Conservation (phyloP, 2,329 filamentous ascomycete species). For the Pseudogymnoascus sp. region DNA sequence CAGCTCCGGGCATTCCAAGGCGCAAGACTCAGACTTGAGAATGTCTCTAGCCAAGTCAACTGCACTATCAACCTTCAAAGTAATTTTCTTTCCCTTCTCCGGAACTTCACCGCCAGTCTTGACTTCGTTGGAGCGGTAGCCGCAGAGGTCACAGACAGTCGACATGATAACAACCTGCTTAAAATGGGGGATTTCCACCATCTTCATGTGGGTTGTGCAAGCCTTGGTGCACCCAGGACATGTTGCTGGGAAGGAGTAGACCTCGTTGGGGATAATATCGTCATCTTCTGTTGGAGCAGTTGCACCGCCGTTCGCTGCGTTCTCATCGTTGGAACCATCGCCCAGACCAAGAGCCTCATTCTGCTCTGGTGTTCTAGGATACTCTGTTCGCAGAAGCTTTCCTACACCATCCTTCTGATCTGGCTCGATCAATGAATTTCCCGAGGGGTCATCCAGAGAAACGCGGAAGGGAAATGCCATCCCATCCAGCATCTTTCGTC, state of each 20-base stretch:
- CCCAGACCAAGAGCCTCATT: constrained; percentile 78
- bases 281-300: constrained; percentile 43
- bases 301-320: constrained; percentile 36
- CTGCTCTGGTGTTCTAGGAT: constrained; percentile 72
- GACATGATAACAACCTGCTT: constrained; percentile 96
- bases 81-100: constrained; percentile 75
- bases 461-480: constrained; percentile 80
- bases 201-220: constrained; percentile 94
- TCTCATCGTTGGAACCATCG: constrained; percentile 48
- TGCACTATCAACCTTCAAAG: constrained; percentile 57
- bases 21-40: constrained; percentile 90
- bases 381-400: constrained; percentile 85
- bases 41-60: constrained; percentile 85
- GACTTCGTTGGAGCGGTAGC: constrained; percentile 92
- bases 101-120: constrained; percentile 95
- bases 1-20: constrained; percentile 78
- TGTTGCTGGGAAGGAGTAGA: constrained; percentile 84
- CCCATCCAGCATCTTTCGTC: constrained; percentile 69
- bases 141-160: constrained; percentile 84
- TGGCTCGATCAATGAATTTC: constrained; percentile 95
- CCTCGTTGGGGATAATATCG: constrained; percentile 85
- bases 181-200: constrained; percentile 96
- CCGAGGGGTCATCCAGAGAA: constrained; percentile 80
- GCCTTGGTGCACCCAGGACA: constrained; percentile 84
- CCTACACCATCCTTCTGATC: constrained; percentile 69